phyloP scores from a whole-genome alignment of 352 stramenopile species.

The Blastocystis sp. region DNA sequence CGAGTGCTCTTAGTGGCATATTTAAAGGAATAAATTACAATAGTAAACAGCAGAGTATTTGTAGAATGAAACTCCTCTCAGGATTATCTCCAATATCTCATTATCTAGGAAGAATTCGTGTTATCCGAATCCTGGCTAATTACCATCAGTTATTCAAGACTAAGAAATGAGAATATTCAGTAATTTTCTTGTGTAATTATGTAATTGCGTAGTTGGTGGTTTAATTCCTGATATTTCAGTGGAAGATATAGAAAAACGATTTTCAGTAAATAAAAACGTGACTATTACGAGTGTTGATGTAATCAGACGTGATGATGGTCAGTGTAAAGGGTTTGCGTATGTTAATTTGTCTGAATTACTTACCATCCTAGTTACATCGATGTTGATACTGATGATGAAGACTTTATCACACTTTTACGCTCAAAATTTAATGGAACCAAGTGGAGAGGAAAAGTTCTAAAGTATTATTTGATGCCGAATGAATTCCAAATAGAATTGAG shows the following conservation, averaged over 20 bases:
- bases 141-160: background rate
- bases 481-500: slow-evolving; percentile 20
- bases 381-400: background rate
- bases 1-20: slow-evolving; percentile 11
- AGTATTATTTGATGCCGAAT: background rate
- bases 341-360: background rate
- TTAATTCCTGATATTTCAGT: slow-evolving; percentile 34
- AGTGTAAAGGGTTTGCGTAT: slow-evolving; percentile 61
- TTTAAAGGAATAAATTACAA: background rate
- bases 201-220: slow-evolving; percentile 53
- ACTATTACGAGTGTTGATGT: slow-evolving; percentile 40
- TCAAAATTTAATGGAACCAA: slow-evolving; percentile 55
- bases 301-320: slow-evolving; percentile 47
- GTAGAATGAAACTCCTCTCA: background rate
- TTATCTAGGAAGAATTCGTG: background rate
- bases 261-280: slow-evolving; percentile 18
- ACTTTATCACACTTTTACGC: background rate
- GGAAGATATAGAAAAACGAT: slow-evolving; percentile 9
- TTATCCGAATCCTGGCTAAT: background rate
- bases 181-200: background rate
- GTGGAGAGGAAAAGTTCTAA: slow-evolving; percentile 43
- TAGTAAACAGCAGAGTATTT: background rate
- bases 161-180: slow-evolving; percentile 43
- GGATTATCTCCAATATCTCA: background rate
- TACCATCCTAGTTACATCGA: slow-evolving; percentile 45